Base-by-base conservation (phyloP, 2,329 filamentous ascomycete genomes). In the Pseudogymnoascus sp. region DNA sequence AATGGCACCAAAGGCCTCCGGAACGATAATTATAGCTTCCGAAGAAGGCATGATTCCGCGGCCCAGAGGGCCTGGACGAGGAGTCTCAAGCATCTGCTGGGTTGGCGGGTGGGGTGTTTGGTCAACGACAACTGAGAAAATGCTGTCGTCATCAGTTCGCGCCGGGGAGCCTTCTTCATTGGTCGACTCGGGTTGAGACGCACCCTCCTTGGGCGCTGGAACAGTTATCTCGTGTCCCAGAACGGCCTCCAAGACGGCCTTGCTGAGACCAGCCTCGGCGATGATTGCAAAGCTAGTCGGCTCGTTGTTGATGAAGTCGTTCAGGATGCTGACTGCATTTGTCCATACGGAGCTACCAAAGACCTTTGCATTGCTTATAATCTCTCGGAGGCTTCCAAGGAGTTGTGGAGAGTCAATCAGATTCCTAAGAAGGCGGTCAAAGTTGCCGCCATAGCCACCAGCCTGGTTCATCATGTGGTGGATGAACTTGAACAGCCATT, bases 271-370 rank as follows among this genome's bases (percentile, higher is more conserved):
- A 60, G 94, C 93, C 76, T 99, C 94, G 12, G 91, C 91, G 67
- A 99, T 94, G 23, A 96, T 91, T 29, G 91, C 89, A 73, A 96
- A 99, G 74, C 94, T 99, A 0, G 94, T 99, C 0, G 94, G 94
- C 71, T 99, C 94, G 72, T 97, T 97, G 76, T 99, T 95, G 69
- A 99, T 96, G 74, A 99, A 99, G 69, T 91, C 93, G 71, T 91
- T 94, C 60, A 99, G 79, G 63, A 97, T 93, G 62, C 88, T 92
- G 65, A 96, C 91, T 6, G 92, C 89, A 72, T 92, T 92, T 59
- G 92, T 96, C 94, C 94, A 99, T 4, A 97, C 91, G 64, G 94
- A 88, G 2, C 93, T 94, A 11, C 94, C 94, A 72, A 92, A 99
- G 38, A 87, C 80, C 61, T 80, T 80, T 38, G 90, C 87, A 69